A percentile compares a stretch with the other conserved stretches of the same genome.
These are phyloP conservation scores for Chlamydomonas reinhardtii DNA, from an alignment of 163 green algal genomes.

Conservation along the genomic window DNA sequence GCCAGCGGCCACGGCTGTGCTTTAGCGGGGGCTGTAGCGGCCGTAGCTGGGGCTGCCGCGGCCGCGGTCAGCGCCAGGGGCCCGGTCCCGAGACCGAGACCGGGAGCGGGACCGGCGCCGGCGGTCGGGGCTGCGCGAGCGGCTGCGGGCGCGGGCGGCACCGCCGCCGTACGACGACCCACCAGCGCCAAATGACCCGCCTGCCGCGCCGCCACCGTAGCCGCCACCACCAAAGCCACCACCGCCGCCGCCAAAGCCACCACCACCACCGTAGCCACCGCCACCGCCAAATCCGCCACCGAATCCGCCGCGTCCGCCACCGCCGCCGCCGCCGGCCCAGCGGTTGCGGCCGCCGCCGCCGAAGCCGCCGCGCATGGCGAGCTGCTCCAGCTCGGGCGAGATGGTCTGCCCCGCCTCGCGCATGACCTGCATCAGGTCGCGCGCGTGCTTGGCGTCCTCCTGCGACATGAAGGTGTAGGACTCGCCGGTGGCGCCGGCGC, in stretches of 20 bases:
- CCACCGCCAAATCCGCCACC: slow-evolving; percentile 46
- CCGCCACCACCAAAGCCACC: background rate
- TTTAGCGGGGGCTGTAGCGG: slow-evolving; percentile 37
- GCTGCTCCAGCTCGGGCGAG: slow-evolving; percentile 72
- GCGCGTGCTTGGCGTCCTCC: slow-evolving; percentile 80
- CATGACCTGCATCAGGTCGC: slow-evolving; percentile 79
- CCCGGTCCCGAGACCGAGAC: slow-evolving; percentile 23
- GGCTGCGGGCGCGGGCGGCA: background rate
- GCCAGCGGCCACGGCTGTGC: too few relatives aligned
- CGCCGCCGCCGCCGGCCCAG: slow-evolving; percentile 55
- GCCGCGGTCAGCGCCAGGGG: background rate
- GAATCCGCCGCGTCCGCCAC: slow-evolving; percentile 40
- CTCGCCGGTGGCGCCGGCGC: slow-evolving; percentile 89
- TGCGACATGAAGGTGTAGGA: slow-evolving; percentile 78
- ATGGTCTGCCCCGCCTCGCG: slow-evolving; percentile 78
- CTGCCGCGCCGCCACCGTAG: background rate
- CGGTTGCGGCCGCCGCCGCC: slow-evolving; percentile 57
- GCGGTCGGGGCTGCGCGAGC: slow-evolving; percentile 27
- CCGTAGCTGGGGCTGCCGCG: slow-evolving; percentile 34
- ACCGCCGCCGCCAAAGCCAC: background rate
- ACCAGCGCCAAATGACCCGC: background rate
- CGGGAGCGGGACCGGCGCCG: slow-evolving; percentile 14
- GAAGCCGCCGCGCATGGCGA: slow-evolving; percentile 57
- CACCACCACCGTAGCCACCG: background rate
- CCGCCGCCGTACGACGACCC: background rate